Evolutionary conservation across 2,329 filamentous ascomycete species (phyloP), one percentile per base, ranked within the genome.

Genomic region (Ophiostoma novo-ulmi): DNA sequence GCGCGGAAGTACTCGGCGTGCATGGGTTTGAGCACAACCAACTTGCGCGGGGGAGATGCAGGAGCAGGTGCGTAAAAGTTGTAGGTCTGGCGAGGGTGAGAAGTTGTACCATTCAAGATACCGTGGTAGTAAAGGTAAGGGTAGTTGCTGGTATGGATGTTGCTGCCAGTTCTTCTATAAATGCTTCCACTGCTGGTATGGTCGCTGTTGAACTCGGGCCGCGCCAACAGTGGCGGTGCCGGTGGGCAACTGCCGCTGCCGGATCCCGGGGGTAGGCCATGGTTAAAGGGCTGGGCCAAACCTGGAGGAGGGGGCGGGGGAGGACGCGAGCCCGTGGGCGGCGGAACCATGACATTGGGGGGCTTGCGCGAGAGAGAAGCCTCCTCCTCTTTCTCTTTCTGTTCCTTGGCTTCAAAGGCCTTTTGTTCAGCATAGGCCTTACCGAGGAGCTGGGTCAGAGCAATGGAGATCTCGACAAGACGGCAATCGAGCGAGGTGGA

Each of bases 1-100:
- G 64, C 72, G 13, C 31, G 14, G 6, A 74, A 72, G 68, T 73
- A 74, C 36, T 72, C 71, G 5, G 73, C 71, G 65, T 52, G 61
- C 48, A 74, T 69, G n/a, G 17, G 26, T 3, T 36, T 8, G 39
- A 41, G 41, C 17, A n/a, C 38, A 26, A 11, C 68, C 4, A 48
- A 39, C 20, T n/a, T 38, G 58, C 58, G 58, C 58, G 4, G 55
- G 58, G 58, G 58, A 8, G 58, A 14, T 26, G 31, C 31, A 31
- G 31, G 58, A 26, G 55, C 8, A 26, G 10, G 55, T 1, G 1
- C 3, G n/a, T 7, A 17, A 17, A 7, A 20, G 44, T 10, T 39
- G 44, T 20, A 5, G 17, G 14, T 20, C 44, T 4, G 48, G n/a
- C 10, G 20, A 35, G 55, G 22, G 13, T 13, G 68, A 13, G n/a